Percentiles rank a stretch among this genome's conserved stretches.
phyloP scores from a whole-genome alignment of 129 eudicot species.

The Saussurea involucrata region DNA sequence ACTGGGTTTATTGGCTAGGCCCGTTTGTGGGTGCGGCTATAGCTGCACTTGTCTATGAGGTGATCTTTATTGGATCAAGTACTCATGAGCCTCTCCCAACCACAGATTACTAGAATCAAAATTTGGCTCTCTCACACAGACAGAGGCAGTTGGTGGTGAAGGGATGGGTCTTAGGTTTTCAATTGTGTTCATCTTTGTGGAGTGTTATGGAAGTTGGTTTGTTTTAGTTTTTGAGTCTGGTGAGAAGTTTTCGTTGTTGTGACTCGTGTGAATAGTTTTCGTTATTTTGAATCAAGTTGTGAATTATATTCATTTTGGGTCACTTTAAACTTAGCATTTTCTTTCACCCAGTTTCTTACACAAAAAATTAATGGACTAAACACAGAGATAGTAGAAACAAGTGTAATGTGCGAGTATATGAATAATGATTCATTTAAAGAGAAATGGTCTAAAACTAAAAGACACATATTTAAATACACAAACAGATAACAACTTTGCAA shows the following conservation, averaged over 20 bases:
- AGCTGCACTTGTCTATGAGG: slow-evolving; percentile 41
- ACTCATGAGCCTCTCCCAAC: slow-evolving; percentile 42
- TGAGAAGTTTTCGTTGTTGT: slow-evolving; percentile 17
- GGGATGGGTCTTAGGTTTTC: slow-evolving; percentile 5
- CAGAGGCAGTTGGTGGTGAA: neutral
- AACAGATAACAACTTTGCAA: neutral
- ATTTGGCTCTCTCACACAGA: slow-evolving; percentile 11
- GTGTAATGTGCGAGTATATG: neutral
- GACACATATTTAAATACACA: neutral
- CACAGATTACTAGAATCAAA: slow-evolving; percentile 30
- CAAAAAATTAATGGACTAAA: neutral
- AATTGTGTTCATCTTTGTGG: slow-evolving; percentile 7
- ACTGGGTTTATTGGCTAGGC: slow-evolving; percentile 60
- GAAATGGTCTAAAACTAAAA: slow-evolving; percentile 4
- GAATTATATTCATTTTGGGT: slow-evolving; percentile 19
- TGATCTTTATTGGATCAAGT: slow-evolving; percentile 32
- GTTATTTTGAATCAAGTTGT: slow-evolving; percentile 17
- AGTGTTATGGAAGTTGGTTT: slow-evolving; percentile 21
- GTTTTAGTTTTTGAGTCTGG: slow-evolving; percentile 27
- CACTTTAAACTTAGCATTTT: neutral
- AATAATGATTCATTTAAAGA: neutral
- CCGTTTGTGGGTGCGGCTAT: slow-evolving; percentile 44
- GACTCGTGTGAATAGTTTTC: slow-evolving; percentile 13
- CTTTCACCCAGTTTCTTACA: neutral
- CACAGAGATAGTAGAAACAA: neutral